Evolutionary conservation across 495 filamentous ascomycete species (phyloP).

Genomic region (Podospora fimiseda): DNA sequence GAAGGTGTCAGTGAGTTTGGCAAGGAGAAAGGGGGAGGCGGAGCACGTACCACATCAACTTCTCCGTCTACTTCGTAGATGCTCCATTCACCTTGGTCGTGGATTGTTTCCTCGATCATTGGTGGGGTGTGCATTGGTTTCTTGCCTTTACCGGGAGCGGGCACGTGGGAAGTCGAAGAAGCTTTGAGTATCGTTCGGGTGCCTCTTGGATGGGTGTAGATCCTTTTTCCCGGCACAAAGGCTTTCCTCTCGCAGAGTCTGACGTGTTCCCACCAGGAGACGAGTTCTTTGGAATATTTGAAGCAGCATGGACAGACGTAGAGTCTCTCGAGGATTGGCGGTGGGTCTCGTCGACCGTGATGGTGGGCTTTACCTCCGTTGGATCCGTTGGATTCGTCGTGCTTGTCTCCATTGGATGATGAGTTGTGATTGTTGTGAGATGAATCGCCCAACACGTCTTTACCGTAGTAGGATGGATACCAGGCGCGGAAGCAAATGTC

Average conservation of each 20-base stretch:
- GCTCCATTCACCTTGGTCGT: conserved; percentile 49
- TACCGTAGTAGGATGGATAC: conserved; percentile 72
- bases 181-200: conserved; percentile 27
- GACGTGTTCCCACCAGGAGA: conserved; percentile 46
- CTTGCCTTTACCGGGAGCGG: no score
- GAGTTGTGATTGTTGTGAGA: conserved; percentile 12
- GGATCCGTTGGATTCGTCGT: conserved; percentile 10
- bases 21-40: not conserved
- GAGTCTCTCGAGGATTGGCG: conserved; percentile 51
- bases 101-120: conserved; percentile 55
- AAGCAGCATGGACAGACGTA: conserved; percentile 94
- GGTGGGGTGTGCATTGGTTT: no score
- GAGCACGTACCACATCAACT: conserved; percentile 56
- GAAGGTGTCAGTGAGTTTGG: conserved; percentile 1
- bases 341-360: conserved; percentile 20
- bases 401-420: conserved; percentile 12
- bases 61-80: conserved; percentile 92
- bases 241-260: conserved; percentile 35
- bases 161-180: conserved; percentile 18
- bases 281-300: conserved; percentile 73
- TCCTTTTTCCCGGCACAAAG: conserved; percentile 37
- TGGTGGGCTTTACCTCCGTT: not conserved
- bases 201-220: conserved; percentile 45
- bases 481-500: conserved; percentile 67
- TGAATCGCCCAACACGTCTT: conserved; percentile 56